Evolutionary conservation across 768 basidiomycete genomes (phyloP), one percentile per base, ranked within the genome.

Genomic region (Leccinum boreale): DNA sequence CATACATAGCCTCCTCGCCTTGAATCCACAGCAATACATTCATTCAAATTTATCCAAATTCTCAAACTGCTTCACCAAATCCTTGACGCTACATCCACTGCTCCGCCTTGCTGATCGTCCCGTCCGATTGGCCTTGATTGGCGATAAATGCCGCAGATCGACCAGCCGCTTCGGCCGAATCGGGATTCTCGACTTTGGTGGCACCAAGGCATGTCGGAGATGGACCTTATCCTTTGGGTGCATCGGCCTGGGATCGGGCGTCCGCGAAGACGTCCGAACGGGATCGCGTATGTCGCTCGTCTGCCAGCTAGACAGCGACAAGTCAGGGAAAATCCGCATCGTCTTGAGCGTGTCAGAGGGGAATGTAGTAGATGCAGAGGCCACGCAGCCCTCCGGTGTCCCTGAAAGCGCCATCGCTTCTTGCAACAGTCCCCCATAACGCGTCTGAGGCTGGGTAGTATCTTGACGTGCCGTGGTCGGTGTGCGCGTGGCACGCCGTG

Each of bases 31-130:
- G 39, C 50, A 12, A 58, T n/a, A 39, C n/a, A 56, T 26, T 9
- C 26, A 8, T 47, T 68, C 60, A 63, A 10, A 23, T 14, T 26
- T 15, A 7, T 67, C 67, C 62, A 64, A 60, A 5, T 49, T 70
- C 70, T 91, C 88, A 64, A 85, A 92, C 29, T 75, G 79, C 67
- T 72, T 78, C 52, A 90, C 82, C 54, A 92, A 68, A 52, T 91
- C 89, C 71, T 81, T 89, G 57, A 92, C 90, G 63, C 87, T 90
- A 52, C 80, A 78, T 14, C 81, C 82, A 64, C 89, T 89, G 58
- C 81, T 84, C 65, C 85, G 75, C 57, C 89, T 74, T n/a, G 50
- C 23, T 28, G 74, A 75, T 48, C 74, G 69, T 2, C 64, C 60
- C 17, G 65, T 65, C 3, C 71, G 69, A 15, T 77, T 73, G 7